Base-by-base conservation (phyloP, 1,284 basidiomycete species). In the Cystobasidium slooffiae region DNA sequence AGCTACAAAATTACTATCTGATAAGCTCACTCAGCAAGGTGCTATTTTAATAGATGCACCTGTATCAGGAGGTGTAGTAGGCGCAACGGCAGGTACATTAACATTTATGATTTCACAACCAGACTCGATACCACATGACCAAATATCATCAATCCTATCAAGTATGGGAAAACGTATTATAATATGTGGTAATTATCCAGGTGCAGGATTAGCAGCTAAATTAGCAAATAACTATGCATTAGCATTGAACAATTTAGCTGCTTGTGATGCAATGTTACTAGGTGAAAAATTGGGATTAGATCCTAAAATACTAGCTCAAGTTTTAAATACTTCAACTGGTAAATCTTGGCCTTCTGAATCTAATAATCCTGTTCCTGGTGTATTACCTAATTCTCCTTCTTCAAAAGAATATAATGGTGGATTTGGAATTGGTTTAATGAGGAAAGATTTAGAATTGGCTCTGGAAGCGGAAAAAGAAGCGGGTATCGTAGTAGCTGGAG, bases 31-130 rank as follows among this genome's bases (percentile, higher is more conserved):
- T 51, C 53, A 77, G 31, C 66, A 77, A 53, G 90, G 91, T n/a
- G 90, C 88, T 5, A 84, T 84, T 51, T 93, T 95, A 88, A 86
- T 95, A 58, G 93, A 96, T 82, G 92, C 93, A 1, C 94, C 93
- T 16, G 93, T 96, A 0, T 93, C 91, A 46, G 93, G 93, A 74
- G 94, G 93, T 88, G 80, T 75, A 7, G 84, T 90, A 18, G 93
- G 93, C 24, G 94, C 94, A 9, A 18, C 94, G 94, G 69, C 90
- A 6, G 91, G 87, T 43, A 92, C 91, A 0, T 85, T 96, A n/a
- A 89, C 91, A 20, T 96, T 96, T 85, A 89, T 96, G 72, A 91
- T 94, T 37, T 85, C 87, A 16, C 94, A 49, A 41, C 77, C 68
- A 8, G 3, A 20, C 16, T 31, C 68, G 1, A 37, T 67, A 16